Evolutionary conservation across 805 yeast species (phyloP).

Genomic region (Komagataella pseudopastoris): DNA sequence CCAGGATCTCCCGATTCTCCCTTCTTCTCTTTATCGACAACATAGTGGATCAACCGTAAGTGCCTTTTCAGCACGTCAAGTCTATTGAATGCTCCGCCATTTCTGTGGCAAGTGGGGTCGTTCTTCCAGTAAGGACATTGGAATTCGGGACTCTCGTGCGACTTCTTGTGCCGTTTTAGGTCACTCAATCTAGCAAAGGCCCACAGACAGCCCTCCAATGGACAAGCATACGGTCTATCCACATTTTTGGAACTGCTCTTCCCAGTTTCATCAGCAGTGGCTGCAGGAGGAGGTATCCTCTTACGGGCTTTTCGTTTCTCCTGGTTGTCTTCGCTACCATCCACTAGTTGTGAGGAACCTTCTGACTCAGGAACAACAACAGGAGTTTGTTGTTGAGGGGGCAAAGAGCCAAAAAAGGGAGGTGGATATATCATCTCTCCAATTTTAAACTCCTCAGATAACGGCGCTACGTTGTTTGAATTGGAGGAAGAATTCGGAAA

Average conservation of each 20-base stretch:
- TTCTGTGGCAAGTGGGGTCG: constrained; percentile 61
- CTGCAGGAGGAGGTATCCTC: background rate
- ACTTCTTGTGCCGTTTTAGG: constrained; percentile 50
- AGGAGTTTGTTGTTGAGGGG: background rate
- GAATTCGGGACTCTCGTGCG: constrained; percentile 52
- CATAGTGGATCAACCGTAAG: constrained; percentile 54
- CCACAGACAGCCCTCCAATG: constrained; percentile 24
- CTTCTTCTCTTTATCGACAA: constrained; percentile 23
- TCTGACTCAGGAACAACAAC: background rate
- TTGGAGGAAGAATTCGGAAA: background rate
- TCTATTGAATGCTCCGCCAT: constrained; percentile 64
- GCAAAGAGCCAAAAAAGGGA: background rate
- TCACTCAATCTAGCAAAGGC: constrained; percentile 59
- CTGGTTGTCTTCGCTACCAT: background rate
- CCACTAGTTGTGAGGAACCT: background rate
- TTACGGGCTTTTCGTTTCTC: background rate
- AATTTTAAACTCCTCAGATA: background rate
- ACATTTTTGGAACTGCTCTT: background rate
- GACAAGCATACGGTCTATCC: constrained; percentile 3
- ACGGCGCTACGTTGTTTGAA: background rate
- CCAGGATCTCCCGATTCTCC: constrained; percentile 34
- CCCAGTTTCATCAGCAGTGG: background rate
- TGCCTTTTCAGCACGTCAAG: constrained; percentile 68
- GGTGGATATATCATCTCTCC: background rate
- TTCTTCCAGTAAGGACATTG: constrained; percentile 64